A percentile compares a stretch with the other conserved stretches of the same genome.
phyloP scores from a whole-genome alignment of 345 rosid species.

The rapeseed (Brassica napus) region Da-Ae NC_063449.1:9624001-9624500 shows the following conservation, averaged over 20 bases:
- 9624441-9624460: constrained; percentile 2
- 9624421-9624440: neutral
- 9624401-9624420: constrained; percentile 22
- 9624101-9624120: neutral
- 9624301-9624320: constrained; percentile 73
- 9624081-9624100: constrained; percentile 4
- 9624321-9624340: constrained; percentile 91
- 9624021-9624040: neutral
- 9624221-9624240: constrained; percentile 64
- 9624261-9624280: constrained; percentile 88
- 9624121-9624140: neutral
- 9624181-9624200: constrained; percentile 52
- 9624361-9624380: constrained; percentile 81
- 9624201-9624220: constrained; percentile 50
- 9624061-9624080: neutral
- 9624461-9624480: constrained; percentile 48
- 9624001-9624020: neutral
- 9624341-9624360: constrained; percentile 79
- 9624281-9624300: constrained; percentile 74
- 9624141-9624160: neutral
- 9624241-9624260: constrained; percentile 87
- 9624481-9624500: constrained; percentile 80
- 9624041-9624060: neutral
- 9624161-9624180: neutral
- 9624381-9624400: constrained; percentile 91